Evolutionary conservation across 2,329 filamentous ascomycete species (phyloP), one percentile per base, ranked within the genome.

Genomic region (Grosmannia clavigera): DNA sequence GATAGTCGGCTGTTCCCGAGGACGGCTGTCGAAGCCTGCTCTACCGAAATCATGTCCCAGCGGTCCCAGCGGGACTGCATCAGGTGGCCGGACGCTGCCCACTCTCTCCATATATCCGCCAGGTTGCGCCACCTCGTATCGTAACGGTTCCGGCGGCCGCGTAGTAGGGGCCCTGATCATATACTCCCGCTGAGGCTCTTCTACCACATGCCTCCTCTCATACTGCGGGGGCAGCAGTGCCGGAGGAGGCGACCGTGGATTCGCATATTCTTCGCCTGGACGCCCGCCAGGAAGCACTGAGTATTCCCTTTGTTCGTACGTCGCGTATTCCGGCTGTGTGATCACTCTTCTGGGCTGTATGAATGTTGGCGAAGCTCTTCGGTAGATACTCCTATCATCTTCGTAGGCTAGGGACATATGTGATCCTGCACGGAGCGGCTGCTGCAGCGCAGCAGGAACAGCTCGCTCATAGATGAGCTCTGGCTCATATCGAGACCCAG

Each of bases 391-490:
- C 4, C 72, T 72, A 27, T 78, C 76, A 33, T 84, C 81, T 31
- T 79, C 76, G 60, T 77, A 77, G 2, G 75, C 70, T 10, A 76
- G 75, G 5, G 80, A 70, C 60, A 80, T 77, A 61, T 80, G 77
- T 5, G 81, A 78, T 6, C 77, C 68, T 53, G 80, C 75, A 43
- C 81, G 78, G 27, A 76, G 74, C 10, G 57, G 38, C 25, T 53
- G 40, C 40, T 57, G 55, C 22, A 57, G 10, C 3, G 55, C 35
- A 27, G 35, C 22, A 16, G n/a, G 2, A n/a, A 22, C 11, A 14
- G 78, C 72, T 65, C 86, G 81, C 67, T 92, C 88, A 66, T 91
- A 90, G 52, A 86, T 71, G 58, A 65, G 46, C 27, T 67, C 66
- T 12, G 66, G 51, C 16, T 66, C 66, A 35, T 61, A 64, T 0